These are phyloP conservation scores for Trichoderma cornu-damae DNA, from an alignment of 2,329 filamentous ascomycete genomes.

Conservation along the genomic window DNA sequence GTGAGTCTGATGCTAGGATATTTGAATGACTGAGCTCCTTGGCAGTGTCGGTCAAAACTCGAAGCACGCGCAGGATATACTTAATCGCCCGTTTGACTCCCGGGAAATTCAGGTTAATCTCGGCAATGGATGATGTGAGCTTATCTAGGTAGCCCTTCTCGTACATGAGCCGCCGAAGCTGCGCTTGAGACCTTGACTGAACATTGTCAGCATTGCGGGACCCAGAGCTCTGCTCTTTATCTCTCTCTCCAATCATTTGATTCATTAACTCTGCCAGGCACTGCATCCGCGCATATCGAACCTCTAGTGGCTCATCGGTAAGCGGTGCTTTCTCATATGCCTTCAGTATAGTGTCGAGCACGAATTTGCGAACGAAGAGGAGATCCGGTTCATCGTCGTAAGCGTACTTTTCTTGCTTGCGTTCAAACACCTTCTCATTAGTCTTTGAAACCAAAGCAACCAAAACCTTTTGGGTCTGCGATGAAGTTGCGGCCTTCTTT, in stretches of 20 bases:
- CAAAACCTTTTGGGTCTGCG: conserved; percentile 79
- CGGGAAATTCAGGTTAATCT: conserved; percentile 92
- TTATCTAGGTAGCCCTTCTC: conserved; percentile 93
- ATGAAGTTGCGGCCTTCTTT: conserved; percentile 79
- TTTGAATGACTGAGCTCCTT: conserved; percentile 79
- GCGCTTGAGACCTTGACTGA: conserved; percentile 61
- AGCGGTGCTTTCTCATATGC: conserved; percentile 83
- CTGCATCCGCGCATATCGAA: conserved; percentile 82
- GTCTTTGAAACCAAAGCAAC: conserved; percentile 86
- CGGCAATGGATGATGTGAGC: conserved; percentile 84
- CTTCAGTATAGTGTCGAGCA: conserved; percentile 86
- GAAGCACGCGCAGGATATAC: conserved; percentile 86
- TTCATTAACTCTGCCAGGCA: conserved; percentile 88
- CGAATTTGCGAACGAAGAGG: conserved; percentile 88
- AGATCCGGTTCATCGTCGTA: conserved; percentile 78
- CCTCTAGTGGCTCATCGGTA: conserved; percentile 74
- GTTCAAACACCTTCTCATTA: conserved; percentile 64
- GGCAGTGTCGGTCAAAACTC: conserved; percentile 80
- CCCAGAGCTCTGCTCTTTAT: conserved; percentile 52
- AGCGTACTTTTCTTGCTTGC: conserved; percentile 52
- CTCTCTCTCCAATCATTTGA: conserved; percentile 79
- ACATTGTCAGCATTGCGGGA: conserved; percentile 37
- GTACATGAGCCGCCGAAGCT: conserved; percentile 92
- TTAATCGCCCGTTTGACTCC: conserved; percentile 92
- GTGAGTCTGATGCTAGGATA: conserved; percentile 61